Percentiles rank a stretch among this genome's conserved stretches.
Conservation (phyloP, 179 eudicot species). For the Carnegiea gigantea region DNA sequence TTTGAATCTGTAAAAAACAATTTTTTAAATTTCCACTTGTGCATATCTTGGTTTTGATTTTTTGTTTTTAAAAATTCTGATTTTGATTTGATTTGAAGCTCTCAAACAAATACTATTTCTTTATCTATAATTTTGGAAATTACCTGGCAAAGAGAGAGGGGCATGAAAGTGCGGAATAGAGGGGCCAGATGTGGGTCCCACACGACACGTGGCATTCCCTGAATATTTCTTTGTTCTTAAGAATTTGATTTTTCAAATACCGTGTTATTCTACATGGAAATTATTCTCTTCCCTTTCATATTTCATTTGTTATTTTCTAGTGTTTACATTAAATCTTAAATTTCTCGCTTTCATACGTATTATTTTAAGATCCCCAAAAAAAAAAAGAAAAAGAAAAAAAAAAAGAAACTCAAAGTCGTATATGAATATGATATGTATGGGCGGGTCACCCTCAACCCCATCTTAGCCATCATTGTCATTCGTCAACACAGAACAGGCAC, state of each 20-base stretch:
- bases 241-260: not conserved
- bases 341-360: too few relatives aligned
- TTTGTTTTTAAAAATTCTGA: not conserved
- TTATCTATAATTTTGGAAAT: not conserved
- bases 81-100: not conserved
- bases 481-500: too few relatives aligned
- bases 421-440: too few relatives aligned
- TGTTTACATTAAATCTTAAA: too few relatives aligned
- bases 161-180: conserved; percentile 9
- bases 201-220: not conserved
- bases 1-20: too few relatives aligned
- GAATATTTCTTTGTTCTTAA: not conserved
- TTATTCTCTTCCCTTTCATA: too few relatives aligned
- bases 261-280: not conserved
- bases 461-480: too few relatives aligned
- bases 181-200: not conserved
- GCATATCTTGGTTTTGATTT: not conserved
- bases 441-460: too few relatives aligned
- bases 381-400: too few relatives aligned
- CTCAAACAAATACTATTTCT: not conserved
- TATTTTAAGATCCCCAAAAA: too few relatives aligned
- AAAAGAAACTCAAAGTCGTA: too few relatives aligned
- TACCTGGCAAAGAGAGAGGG: not conserved
- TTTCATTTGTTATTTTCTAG: too few relatives aligned
- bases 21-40: not conserved